These are phyloP conservation scores for Erigeron philadelphicus DNA, from an alignment of 140 eudicot species.

Conservation along the genomic window DNA sequence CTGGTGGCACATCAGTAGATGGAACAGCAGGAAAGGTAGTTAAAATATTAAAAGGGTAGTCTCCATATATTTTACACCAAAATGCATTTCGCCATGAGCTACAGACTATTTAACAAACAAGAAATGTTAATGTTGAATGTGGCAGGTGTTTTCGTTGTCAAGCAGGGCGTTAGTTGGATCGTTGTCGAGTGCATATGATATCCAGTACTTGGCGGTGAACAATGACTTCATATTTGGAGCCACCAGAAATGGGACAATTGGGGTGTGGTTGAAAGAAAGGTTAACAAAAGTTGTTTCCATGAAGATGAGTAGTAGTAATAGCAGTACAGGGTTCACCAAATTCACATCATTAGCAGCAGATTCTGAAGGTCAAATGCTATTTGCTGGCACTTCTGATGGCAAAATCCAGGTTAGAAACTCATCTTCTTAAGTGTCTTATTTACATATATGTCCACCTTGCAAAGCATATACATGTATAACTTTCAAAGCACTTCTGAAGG, in stretches of 20 bases:
- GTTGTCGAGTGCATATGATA: conserved; percentile 47
- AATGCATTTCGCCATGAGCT: too few relatives aligned
- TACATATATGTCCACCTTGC: neutral
- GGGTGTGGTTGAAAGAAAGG: conserved; percentile 78
- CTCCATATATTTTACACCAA: neutral
- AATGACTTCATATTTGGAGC: conserved; percentile 74
- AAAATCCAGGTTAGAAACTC: conserved; percentile 54
- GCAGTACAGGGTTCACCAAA: conserved; percentile 22
- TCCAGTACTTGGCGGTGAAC: conserved; percentile 46
- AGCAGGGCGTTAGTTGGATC: conserved; percentile 56
- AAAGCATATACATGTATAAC: too few relatives aligned
- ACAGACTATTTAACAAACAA: too few relatives aligned
- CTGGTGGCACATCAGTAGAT: conserved; percentile 69
- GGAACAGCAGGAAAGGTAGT: conserved; percentile 72
- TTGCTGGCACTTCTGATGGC: conserved; percentile 74
- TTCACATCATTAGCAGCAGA: conserved; percentile 54
- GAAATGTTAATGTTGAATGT: too few relatives aligned
- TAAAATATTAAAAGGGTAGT: neutral
- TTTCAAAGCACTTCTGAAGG: too few relatives aligned
- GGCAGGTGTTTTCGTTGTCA: conserved; percentile 62
- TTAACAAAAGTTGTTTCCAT: conserved; percentile 58
- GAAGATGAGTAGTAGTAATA: conserved; percentile 11
- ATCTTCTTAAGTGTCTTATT: too few relatives aligned
- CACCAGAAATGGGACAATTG: conserved; percentile 58
- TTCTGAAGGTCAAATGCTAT: conserved; percentile 58